These are phyloP conservation scores for Solanum chiquidenum DNA, from an alignment of 257 asterid species.

Conservation along the genomic window DNA sequence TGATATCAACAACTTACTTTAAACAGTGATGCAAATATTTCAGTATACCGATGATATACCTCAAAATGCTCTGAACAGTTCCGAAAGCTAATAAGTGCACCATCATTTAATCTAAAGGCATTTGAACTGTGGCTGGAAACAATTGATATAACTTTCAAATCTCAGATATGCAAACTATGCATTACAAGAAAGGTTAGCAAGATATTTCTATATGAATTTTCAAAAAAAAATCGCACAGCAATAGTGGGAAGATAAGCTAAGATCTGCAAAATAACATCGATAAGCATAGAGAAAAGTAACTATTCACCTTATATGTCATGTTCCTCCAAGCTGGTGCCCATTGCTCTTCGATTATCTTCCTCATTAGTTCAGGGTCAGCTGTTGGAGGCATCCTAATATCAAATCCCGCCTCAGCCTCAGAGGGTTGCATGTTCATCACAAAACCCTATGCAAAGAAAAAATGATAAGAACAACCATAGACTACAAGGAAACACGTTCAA, in stretches of 20 bases:
- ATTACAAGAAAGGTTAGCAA: not conserved
- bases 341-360: slow-evolving; percentile 64
- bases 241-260: not conserved
- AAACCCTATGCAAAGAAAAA: slow-evolving; percentile 42
- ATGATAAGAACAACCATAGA: not conserved
- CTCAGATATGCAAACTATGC: not conserved
- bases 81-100: not conserved
- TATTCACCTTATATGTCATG: slow-evolving; percentile 62
- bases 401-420: slow-evolving; percentile 89
- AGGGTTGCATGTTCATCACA: slow-evolving; percentile 93
- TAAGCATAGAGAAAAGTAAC: not conserved
- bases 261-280: not conserved
- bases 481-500: not conserved
- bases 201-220: not conserved
- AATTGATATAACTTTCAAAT: not conserved
- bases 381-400: slow-evolving; percentile 87
- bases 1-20: not conserved
- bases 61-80: not conserved
- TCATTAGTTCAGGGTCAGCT: slow-evolving; percentile 53
- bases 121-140: not conserved
- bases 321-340: slow-evolving; percentile 97
- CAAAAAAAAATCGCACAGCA: not conserved
- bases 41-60: not conserved
- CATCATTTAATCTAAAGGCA: not conserved
- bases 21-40: not conserved